phyloP scores from a whole-genome alignment of 2,329 filamentous ascomycete genomes.

The Sporothrix pallida region DNA sequence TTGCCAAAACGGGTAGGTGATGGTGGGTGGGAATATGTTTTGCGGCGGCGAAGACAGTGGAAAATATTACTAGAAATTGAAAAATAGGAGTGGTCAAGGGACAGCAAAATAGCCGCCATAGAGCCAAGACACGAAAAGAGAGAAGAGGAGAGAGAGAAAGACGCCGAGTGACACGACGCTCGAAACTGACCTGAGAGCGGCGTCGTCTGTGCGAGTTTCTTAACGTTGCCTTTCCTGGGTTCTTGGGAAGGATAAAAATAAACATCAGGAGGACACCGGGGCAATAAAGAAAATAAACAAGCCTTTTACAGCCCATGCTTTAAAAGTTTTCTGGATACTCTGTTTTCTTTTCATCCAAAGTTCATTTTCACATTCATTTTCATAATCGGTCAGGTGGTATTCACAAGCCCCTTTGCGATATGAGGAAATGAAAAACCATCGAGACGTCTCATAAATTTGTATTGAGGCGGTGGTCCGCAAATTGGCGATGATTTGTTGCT shows the following conservation, averaged over 20 bases:
- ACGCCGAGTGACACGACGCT: neutral
- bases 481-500: neutral
- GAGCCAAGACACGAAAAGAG: slow-evolving; percentile 2
- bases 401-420: neutral
- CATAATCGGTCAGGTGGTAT: neutral
- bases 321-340: neutral
- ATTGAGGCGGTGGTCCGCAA: neutral
- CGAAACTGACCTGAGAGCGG: slow-evolving; percentile 3
- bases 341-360: slow-evolving; percentile 23
- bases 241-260: slow-evolving; percentile 15
- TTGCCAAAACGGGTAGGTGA: slow-evolving; percentile 37
- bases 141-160: too few species aligned
- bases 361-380: slow-evolving; percentile 20
- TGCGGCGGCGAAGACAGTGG: slow-evolving; percentile 24
- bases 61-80: neutral
- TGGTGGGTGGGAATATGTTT: slow-evolving; percentile 2
- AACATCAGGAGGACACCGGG: neutral
- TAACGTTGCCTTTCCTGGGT: neutral
- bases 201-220: slow-evolving; percentile 11
- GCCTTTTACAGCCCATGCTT: neutral
- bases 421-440: neutral
- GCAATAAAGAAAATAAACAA: neutral
- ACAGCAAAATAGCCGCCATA: slow-evolving; percentile 29
- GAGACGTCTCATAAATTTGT: neutral
- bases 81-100: neutral